Conservation (phyloP, 176 grass and related monocot genomes). For the Aegilops longissima region DNA sequence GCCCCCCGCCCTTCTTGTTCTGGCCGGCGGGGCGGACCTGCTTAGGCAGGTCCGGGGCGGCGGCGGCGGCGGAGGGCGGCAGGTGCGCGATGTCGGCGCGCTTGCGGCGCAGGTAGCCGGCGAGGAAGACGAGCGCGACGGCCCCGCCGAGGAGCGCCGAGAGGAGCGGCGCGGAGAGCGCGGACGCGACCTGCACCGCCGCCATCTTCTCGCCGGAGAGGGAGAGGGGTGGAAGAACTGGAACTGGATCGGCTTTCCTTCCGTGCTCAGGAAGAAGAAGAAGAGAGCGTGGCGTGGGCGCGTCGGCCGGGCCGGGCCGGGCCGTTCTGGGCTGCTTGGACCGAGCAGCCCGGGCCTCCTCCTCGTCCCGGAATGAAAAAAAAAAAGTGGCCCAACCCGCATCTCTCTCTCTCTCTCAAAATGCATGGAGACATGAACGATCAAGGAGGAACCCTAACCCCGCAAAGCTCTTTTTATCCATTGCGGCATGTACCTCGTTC, state of each 20-base stretch:
- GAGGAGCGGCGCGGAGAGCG: slow-evolving; percentile 65
- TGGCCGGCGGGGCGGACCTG: slow-evolving; percentile 22
- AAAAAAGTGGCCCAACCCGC: too few species aligned
- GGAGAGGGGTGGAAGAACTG: neutral
- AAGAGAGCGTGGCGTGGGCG: too few species aligned
- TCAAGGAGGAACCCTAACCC: too few species aligned
- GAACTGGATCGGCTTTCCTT: slow-evolving; percentile 9
- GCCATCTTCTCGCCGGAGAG: neutral
- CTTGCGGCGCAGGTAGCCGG: slow-evolving; percentile 86
- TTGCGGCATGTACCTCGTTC: too few species aligned
- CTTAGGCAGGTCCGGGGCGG: slow-evolving; percentile 39
- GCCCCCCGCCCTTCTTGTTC: slow-evolving; percentile 2
- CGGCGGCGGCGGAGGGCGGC: slow-evolving; percentile 39
- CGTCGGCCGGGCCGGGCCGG: too few species aligned
- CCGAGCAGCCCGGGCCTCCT: too few species aligned
- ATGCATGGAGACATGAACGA: too few species aligned
- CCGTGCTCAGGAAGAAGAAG: neutral
- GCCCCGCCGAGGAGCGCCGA: slow-evolving; percentile 65
- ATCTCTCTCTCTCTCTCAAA: too few species aligned
- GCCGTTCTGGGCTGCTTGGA: too few species aligned
- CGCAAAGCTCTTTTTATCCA: too few species aligned
- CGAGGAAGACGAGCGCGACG: slow-evolving; percentile 75
- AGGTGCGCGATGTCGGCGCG: slow-evolving; percentile 64
- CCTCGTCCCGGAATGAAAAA: too few species aligned
- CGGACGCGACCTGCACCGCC: slow-evolving; percentile 12